A percentile compares a stretch with the other conserved stretches of the same genome.
phyloP scores from a whole-genome alignment of 768 basidiomycete genomes.

The Suillus brevipes region DNA sequence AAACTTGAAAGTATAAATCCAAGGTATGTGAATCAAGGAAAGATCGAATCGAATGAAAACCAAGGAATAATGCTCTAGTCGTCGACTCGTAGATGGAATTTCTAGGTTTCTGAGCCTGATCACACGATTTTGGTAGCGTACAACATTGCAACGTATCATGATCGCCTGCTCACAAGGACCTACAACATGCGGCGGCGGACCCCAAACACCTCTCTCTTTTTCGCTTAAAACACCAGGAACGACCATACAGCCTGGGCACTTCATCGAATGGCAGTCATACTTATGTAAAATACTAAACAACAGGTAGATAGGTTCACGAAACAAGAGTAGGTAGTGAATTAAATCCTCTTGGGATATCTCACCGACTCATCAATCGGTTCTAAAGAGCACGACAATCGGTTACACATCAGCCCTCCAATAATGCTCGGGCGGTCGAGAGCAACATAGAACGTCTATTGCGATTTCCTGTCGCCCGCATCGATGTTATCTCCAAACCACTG shows the following conservation, averaged over 20 bases:
- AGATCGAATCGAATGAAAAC: slow-evolving; percentile 3
- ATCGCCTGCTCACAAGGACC: slow-evolving; percentile 5
- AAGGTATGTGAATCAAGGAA: background rate
- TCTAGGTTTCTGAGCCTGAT: slow-evolving; percentile 5
- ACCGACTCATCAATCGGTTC: background rate
- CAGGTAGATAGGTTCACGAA: background rate
- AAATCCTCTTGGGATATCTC: background rate
- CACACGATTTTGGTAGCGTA: slow-evolving; percentile 6
- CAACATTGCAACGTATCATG: slow-evolving; percentile 6
- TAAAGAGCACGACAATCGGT: slow-evolving; percentile 7
- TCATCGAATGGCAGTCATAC: background rate
- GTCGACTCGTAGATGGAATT: background rate
- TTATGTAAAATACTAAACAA: background rate
- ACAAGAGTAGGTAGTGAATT: background rate
- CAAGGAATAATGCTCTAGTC: background rate
- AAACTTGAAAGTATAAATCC: background rate
- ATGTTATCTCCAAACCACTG: slow-evolving; percentile 36
- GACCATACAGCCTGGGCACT: background rate
- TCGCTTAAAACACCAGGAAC: background rate
- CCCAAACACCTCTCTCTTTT: slow-evolving; percentile 2
- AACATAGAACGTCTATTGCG: background rate
- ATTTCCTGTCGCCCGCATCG: slow-evolving; percentile 9
- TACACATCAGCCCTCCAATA: slow-evolving; percentile 1
- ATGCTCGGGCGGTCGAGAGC: slow-evolving; percentile 6
- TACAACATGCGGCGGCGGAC: slow-evolving; percentile 2